A percentile compares a stretch with the other conserved stretches of the same genome.
These are phyloP conservation scores for Paramecium octaurelia DNA, from an alignment of 73 alveolate genomes.

Conservation along the genomic window DNA sequence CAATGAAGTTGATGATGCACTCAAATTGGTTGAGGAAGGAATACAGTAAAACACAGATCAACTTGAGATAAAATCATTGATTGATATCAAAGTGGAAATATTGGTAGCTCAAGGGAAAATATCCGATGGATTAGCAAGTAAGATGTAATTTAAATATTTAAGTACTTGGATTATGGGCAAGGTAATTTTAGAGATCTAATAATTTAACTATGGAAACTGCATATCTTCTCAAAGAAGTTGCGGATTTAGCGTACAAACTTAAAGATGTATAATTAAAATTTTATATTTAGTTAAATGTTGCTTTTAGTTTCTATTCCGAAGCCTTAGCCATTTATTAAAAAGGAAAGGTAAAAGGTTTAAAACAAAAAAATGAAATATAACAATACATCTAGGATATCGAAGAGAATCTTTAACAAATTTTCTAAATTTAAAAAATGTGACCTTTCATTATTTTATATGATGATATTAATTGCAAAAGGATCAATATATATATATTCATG, in stretches of 20 bases:
- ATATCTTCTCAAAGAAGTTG: not conserved
- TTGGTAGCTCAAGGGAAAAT: not conserved
- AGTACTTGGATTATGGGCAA: slow-evolving; percentile 15
- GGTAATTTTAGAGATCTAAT: not conserved
- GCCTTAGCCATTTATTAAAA: not conserved
- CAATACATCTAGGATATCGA: not conserved
- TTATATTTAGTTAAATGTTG: not conserved
- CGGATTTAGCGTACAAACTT: not conserved
- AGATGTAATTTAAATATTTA: not conserved
- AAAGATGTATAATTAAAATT: not conserved
- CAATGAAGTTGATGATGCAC: not conserved
- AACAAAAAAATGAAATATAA: not conserved
- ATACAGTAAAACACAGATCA: not conserved
- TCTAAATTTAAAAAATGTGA: not conserved
- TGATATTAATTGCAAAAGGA: not conserved
- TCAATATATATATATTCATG: too few species aligned
- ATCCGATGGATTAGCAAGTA: slow-evolving; percentile 1
- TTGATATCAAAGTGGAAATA: slow-evolving; percentile 4
- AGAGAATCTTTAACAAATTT: not conserved
- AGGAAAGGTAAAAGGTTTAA: not conserved
- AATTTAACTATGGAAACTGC: not conserved
- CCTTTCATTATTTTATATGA: not conserved
- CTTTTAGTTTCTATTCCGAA: not conserved
- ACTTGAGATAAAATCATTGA: not conserved
- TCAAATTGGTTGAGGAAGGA: not conserved